phyloP scores from a whole-genome alignment of 2,329 filamentous ascomycete species.

The Colletotrichum scovillei region DNA sequence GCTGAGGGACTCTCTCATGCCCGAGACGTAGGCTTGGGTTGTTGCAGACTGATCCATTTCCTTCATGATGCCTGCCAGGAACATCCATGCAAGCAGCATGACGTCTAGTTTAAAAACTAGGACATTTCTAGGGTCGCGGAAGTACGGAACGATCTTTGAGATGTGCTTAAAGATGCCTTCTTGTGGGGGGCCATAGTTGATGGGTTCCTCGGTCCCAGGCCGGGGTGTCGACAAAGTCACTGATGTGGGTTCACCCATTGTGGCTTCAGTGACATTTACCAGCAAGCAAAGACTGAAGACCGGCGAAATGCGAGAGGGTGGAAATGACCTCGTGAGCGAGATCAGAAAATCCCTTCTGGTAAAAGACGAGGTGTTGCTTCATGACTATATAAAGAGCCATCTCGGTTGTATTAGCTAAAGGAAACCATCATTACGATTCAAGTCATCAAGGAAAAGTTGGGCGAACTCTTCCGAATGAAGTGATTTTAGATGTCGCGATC shows the following conservation, averaged over 20 bases:
- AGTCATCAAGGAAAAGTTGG: background rate
- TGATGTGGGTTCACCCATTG: constrained; percentile 15
- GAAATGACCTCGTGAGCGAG: background rate
- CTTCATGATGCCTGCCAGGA: constrained; percentile 39
- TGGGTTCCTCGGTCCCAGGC: background rate
- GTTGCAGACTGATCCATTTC: constrained; percentile 50
- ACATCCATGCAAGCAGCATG: constrained; percentile 49
- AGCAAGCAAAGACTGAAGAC: background rate
- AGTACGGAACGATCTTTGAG: constrained; percentile 39
- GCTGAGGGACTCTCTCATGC: constrained; percentile 50
- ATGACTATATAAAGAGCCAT: constrained; percentile 22
- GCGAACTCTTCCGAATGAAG: constrained; percentile 2
- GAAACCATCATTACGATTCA: constrained; percentile 4
- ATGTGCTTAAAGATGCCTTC: constrained; percentile 35
- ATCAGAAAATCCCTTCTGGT: background rate
- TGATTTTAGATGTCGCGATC: constrained; percentile 22
- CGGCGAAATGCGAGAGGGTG: background rate
- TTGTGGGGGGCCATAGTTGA: constrained; percentile 29
- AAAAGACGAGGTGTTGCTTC: background rate
- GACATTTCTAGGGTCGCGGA: constrained; percentile 46
- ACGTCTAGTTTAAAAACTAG: constrained; percentile 49
- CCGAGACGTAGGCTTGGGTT: constrained; percentile 52
- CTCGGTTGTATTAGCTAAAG: background rate
- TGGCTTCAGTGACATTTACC: background rate
- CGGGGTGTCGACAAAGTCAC: background rate